phyloP scores from a whole-genome alignment of 371 early-diverging fungal genomes.

The Mucor sp. region DNA sequence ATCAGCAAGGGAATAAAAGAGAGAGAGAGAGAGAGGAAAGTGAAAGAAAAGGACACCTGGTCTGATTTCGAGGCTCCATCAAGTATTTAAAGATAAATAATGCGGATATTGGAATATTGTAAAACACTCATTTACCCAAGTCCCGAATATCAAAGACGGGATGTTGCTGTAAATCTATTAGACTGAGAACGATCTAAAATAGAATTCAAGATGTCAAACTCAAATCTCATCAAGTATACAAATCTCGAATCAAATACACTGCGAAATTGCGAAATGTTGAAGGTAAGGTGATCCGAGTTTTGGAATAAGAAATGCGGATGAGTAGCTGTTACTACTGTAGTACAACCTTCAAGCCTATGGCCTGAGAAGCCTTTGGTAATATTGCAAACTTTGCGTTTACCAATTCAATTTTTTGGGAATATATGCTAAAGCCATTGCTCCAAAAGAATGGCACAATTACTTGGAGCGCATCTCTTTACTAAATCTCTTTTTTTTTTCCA shows the following conservation, averaged over 20 bases:
- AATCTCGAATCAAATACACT: too few species aligned
- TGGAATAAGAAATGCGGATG: not conserved
- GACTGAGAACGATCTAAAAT: not conserved
- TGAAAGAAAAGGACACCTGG: not conserved
- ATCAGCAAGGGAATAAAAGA: not conserved
- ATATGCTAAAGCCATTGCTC: too few species aligned
- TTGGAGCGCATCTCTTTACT: too few species aligned
- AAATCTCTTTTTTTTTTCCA: too few species aligned
- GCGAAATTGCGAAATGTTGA: not conserved
- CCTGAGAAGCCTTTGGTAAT: too few species aligned
- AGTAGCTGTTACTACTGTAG: too few species aligned
- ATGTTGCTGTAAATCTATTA: not conserved
- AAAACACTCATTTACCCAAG: not conserved
- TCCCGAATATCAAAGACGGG: not conserved
- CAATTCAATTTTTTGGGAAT: too few species aligned
- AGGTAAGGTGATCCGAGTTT: not conserved
- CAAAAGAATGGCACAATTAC: too few species aligned
- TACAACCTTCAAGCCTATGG: too few species aligned
- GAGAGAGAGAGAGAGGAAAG: not conserved
- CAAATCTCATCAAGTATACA: too few species aligned
- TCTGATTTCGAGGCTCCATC: not conserved
- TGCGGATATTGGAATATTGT: not conserved
- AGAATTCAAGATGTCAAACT: not conserved
- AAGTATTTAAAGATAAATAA: slow-evolving; percentile 2
- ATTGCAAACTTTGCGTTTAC: too few species aligned